These are phyloP conservation scores for Penicillium vulpinum DNA, from an alignment of 2,329 filamentous ascomycete species.

Conservation along the genomic window DNA sequence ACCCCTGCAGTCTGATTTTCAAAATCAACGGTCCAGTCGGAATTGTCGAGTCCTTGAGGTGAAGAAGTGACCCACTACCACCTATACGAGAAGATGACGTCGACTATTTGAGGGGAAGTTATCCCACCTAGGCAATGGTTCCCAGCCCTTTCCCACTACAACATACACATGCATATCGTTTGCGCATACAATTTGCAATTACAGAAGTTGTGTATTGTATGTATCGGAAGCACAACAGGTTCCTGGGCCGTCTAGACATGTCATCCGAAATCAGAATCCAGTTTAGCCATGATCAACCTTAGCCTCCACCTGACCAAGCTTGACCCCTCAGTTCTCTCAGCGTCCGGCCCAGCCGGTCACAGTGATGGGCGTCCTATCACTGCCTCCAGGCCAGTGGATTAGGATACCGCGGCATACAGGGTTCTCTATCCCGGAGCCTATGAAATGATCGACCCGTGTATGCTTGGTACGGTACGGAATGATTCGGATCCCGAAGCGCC, in stretches of 20 bases:
- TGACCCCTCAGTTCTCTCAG: slow-evolving; percentile 9
- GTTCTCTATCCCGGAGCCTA: slow-evolving; percentile 21
- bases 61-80: slow-evolving; percentile 9
- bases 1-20: slow-evolving; percentile 1
- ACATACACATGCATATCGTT: background rate
- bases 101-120: slow-evolving; percentile 18
- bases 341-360: slow-evolving; percentile 21
- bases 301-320: slow-evolving; percentile 3
- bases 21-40: slow-evolving; percentile 18
- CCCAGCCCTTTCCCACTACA: background rate
- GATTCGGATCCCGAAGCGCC: slow-evolving; percentile 21
- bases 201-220: background rate
- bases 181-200: background rate
- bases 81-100: slow-evolving; percentile 28
- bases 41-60: slow-evolving; percentile 19
- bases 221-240: background rate
- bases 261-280: background rate
- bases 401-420: slow-evolving; percentile 22
- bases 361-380: slow-evolving; percentile 11
- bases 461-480: slow-evolving; percentile 16
- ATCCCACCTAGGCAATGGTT: background rate
- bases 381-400: slow-evolving; percentile 12
- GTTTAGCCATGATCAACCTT: slow-evolving; percentile 5
- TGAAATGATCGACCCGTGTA: slow-evolving; percentile 16
- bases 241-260: background rate